Percentiles rank a stretch among this genome's conserved stretches.
Evolutionary conservation across 129 eudicot genomes (phyloP).

Genomic region (Sambucus nigra): DNA sequence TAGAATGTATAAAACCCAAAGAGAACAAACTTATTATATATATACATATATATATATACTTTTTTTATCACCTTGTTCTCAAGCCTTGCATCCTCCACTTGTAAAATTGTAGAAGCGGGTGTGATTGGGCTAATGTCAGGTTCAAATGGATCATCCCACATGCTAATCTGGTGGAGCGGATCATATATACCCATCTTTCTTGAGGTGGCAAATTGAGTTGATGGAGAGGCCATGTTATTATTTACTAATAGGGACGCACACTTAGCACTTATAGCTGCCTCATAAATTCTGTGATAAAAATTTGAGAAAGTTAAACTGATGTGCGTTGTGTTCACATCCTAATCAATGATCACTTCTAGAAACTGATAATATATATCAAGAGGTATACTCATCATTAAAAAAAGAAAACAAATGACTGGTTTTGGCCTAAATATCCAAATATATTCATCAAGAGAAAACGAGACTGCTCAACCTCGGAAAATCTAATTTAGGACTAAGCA

Average conservation of each 20-base stretch:
- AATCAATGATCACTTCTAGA: too few species aligned
- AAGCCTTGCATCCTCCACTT: conserved; percentile 24
- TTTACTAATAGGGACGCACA: neutral
- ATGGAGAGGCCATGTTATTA: conserved; percentile 49
- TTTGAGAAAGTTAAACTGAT: neutral
- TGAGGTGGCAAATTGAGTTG: conserved; percentile 64
- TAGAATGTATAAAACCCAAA: neutral
- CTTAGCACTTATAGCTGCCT: too few species aligned
- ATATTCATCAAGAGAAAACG: too few species aligned
- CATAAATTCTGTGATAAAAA: too few species aligned
- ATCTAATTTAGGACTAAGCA: too few species aligned
- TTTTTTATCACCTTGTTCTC: conserved; percentile 43
- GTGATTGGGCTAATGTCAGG: conserved; percentile 34
- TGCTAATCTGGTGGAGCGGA: conserved; percentile 65
- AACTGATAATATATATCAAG: too few species aligned
- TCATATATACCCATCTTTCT: conserved; percentile 77
- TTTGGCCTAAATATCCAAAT: too few species aligned
- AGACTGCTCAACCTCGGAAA: too few species aligned
- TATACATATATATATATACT: too few species aligned
- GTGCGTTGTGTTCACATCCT: too few species aligned
- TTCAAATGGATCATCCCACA: conserved; percentile 69
- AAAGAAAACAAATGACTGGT: too few species aligned
- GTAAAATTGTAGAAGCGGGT: conserved; percentile 24
- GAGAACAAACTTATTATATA: neutral
- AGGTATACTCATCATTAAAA: too few species aligned